phyloP scores from a whole-genome alignment of 208 protist genomes.

The Leishmania tarentolae region DNA sequence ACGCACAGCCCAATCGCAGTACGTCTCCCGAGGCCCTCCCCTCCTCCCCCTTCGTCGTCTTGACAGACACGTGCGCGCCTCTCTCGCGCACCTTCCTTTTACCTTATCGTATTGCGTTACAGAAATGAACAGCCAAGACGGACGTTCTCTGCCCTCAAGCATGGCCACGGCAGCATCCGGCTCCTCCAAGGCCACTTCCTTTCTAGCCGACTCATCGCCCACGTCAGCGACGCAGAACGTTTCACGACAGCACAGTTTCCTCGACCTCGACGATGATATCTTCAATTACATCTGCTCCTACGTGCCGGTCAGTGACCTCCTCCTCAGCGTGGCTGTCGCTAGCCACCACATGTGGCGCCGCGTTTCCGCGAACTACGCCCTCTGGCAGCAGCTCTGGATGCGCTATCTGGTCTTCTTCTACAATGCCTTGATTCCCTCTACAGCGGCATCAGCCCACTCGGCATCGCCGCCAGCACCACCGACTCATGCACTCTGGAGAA shows the following conservation, averaged over 20 bases:
- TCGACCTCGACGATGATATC: constrained; percentile 22
- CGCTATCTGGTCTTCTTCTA: constrained; percentile 25
- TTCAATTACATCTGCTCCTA: constrained; percentile 32
- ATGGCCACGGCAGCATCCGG: not conserved
- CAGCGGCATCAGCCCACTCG: not conserved
- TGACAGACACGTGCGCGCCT: no score
- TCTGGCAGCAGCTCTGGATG: constrained; percentile 40
- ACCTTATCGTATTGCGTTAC: not conserved
- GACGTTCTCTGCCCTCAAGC: not conserved
- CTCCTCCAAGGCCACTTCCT: not conserved
- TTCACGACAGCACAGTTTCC: not conserved
- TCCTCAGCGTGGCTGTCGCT: constrained; percentile 7
- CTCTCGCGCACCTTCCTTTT: not conserved
- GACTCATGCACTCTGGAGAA: not conserved
- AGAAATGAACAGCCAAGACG: not conserved
- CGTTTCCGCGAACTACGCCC: constrained; percentile 5
- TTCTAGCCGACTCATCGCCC: not conserved
- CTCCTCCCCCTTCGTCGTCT: not conserved
- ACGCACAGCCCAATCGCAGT: not conserved
- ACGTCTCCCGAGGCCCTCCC: not conserved
- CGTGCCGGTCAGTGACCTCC: constrained; percentile 24
- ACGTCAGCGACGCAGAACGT: not conserved
- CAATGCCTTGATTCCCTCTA: constrained; percentile 18
- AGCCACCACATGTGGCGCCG: constrained; percentile 11
- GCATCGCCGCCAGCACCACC: not conserved